Percentiles rank a stretch among this genome's conserved stretches.
Evolutionary conservation across 2,329 filamentous ascomycete species (phyloP).

Genomic region (Penicillium sp.): DNA sequence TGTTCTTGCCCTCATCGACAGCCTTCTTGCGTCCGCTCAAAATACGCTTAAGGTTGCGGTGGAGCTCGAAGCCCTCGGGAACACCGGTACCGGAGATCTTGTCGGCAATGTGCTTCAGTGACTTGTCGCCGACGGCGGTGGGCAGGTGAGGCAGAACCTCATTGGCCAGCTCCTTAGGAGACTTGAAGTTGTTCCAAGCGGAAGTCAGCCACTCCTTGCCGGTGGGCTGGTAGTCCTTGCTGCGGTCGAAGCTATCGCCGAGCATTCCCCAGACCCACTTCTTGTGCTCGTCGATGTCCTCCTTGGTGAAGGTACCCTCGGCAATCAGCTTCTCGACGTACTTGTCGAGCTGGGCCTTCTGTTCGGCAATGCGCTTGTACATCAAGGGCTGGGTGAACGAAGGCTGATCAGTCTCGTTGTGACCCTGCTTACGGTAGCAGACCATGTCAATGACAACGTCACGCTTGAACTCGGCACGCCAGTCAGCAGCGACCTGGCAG

Average conservation of each 20-base stretch:
- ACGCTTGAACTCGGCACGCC: slow-evolving; percentile 97
- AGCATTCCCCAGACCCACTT: slow-evolving; percentile 99
- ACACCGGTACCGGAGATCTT: slow-evolving; percentile 71
- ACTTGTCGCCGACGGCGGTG: slow-evolving; percentile 72
- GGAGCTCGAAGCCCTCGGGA: slow-evolving; percentile 82
- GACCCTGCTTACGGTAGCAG: slow-evolving; percentile 97
- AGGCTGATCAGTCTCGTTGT: slow-evolving; percentile 99
- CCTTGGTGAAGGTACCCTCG: slow-evolving; percentile 93
- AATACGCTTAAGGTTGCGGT: slow-evolving; percentile 97
- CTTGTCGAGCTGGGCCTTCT: slow-evolving; percentile 81
- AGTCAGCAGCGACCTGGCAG: slow-evolving; percentile 94
- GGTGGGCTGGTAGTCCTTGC: slow-evolving; percentile 94
- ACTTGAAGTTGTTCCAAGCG: slow-evolving; percentile 99
- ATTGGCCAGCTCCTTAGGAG: slow-evolving; percentile 91
- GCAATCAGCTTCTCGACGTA: slow-evolving; percentile 88
- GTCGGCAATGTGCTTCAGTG: slow-evolving; percentile 76
- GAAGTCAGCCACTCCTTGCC: slow-evolving; percentile 98
- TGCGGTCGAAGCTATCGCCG: slow-evolving; percentile 94
- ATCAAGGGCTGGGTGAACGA: slow-evolving; percentile 99
- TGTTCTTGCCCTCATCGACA: slow-evolving; percentile 85
- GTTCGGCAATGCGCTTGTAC: slow-evolving; percentile 94
- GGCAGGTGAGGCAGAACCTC: slow-evolving; percentile 90
- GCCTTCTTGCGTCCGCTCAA: slow-evolving; percentile 85
- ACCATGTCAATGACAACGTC: slow-evolving; percentile 98
- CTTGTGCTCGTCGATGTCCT: slow-evolving; percentile 98